Evolutionary conservation across 2,329 filamentous ascomycete genomes (phyloP).

Genomic region (Aureobasidium sp.): DNA sequence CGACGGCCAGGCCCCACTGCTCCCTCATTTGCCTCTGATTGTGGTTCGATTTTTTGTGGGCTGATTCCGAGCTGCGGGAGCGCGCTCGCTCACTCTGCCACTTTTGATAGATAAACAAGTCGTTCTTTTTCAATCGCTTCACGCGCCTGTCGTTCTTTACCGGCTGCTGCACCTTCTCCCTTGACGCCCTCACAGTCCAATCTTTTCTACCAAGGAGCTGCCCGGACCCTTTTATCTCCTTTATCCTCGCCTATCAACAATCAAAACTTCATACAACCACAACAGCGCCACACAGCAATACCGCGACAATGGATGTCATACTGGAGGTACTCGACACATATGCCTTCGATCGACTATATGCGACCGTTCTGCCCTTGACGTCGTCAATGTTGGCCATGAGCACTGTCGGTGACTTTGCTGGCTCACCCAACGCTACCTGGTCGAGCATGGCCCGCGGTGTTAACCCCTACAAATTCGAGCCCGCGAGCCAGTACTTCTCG

Average conservation of each 20-base stretch:
- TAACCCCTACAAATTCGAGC: conserved; percentile 59
- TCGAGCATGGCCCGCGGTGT: conserved; percentile 39
- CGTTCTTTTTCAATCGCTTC: conserved; percentile 11
- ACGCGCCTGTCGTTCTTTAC: conserved; percentile 11
- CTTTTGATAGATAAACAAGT: conserved; percentile 14
- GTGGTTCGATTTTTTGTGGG: conserved; percentile 14
- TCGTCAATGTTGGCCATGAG: conserved; percentile 48
- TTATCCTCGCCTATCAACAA: not conserved
- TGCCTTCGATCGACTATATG: conserved; percentile 72
- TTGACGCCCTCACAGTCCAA: not conserved
- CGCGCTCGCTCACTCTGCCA: conserved; percentile 3
- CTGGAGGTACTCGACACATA: conserved; percentile 80
- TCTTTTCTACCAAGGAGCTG: not conserved
- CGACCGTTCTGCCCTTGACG: conserved; percentile 56
- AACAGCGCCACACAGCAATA: conserved; percentile 24
- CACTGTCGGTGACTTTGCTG: conserved; percentile 39
- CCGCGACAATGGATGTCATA: conserved; percentile 70
- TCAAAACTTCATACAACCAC: not conserved
- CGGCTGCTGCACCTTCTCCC: not conserved
- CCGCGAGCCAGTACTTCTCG: conserved; percentile 62
- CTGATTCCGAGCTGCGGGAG: conserved; percentile 8
- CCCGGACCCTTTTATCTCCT: not conserved
- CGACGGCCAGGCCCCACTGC: conserved; percentile 2
- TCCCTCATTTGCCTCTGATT: conserved; percentile 15
- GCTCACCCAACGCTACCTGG: conserved; percentile 51